A percentile compares a stretch with the other conserved stretches of the same genome.
Evolutionary conservation across 1,284 basidiomycete genomes (phyloP).

Genomic region (Ustilago shanxiensis): DNA sequence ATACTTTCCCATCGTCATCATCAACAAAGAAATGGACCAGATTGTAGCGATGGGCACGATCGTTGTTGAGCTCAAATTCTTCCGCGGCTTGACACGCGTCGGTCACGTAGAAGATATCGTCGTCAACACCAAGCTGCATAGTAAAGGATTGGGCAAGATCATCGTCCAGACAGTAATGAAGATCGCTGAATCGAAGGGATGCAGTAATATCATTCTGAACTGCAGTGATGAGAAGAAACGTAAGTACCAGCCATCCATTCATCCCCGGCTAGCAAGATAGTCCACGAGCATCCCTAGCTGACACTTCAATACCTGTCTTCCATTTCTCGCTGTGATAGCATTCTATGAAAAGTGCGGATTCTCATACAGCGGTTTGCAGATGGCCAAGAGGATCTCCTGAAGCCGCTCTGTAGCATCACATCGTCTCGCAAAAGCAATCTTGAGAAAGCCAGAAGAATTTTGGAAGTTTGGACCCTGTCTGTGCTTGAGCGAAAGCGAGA

Average conservation of each 20-base stretch:
- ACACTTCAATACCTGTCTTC: not conserved
- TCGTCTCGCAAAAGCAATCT: not conserved
- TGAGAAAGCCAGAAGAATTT: not conserved
- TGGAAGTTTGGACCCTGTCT: conserved; percentile 2
- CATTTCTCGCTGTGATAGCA: conserved; percentile 73
- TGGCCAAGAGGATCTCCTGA: conserved; percentile 55
- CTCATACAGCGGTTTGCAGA: conserved; percentile 61
- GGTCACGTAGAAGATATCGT: conserved; percentile 99
- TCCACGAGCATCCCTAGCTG: not conserved
- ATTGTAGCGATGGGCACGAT: conserved; percentile 89
- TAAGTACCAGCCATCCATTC: conserved; percentile 72
- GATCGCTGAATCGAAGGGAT: conserved; percentile 82
- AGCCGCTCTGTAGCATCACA: not conserved
- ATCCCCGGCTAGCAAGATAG: too few species aligned
- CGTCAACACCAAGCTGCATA: conserved; percentile 86
- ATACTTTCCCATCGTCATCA: conserved; percentile 87
- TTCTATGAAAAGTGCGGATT: conserved; percentile 95
- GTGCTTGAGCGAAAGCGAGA: not conserved
- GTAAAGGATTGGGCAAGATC: conserved; percentile 87
- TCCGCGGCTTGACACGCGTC: conserved; percentile 82
- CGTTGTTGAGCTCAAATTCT: conserved; percentile 92
- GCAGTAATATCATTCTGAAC: conserved; percentile 95
- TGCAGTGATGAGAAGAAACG: conserved; percentile 91
- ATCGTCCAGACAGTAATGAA: conserved; percentile 83
- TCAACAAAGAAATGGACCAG: conserved; percentile 79